Conservation (phyloP, 106 monocot genomes). For the Dendrobium catenatum region DNA sequence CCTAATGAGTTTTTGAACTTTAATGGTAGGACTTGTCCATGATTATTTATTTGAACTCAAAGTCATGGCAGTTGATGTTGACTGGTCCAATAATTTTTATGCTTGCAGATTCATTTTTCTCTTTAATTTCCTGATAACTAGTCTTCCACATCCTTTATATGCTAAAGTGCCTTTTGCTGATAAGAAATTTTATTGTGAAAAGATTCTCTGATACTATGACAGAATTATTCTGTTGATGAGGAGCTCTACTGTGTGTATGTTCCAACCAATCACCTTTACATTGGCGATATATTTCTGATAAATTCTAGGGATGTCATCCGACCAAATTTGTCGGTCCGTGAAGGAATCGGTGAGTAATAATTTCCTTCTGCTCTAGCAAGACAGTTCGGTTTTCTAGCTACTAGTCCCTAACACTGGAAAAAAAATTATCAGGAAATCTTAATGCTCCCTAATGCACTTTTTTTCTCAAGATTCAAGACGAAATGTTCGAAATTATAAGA, state of each 20-base stretch:
- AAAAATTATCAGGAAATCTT: too few species aligned
- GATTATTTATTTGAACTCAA: too few species aligned
- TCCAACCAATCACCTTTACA: constrained; percentile 82
- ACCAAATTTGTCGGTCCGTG: constrained; percentile 86
- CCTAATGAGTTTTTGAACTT: too few species aligned
- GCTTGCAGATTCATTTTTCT: not conserved
- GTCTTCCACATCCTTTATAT: not conserved
- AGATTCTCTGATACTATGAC: not conserved
- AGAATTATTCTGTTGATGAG: constrained; percentile 76
- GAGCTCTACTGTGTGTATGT: constrained; percentile 81
- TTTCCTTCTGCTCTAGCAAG: not conserved
- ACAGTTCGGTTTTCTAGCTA: not conserved
- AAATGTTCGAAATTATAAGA: too few species aligned
- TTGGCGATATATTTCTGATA: constrained; percentile 75
- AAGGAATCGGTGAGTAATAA: constrained; percentile 70
- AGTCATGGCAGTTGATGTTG: not conserved
- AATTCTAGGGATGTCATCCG: constrained; percentile 68
- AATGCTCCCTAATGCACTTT: too few species aligned
- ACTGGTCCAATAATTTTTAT: not conserved
- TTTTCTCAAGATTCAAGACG: too few species aligned
- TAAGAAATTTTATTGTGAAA: not conserved
- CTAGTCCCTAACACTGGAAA: too few species aligned
- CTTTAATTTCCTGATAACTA: not conserved
- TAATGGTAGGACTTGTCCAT: too few species aligned
- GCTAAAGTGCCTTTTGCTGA: not conserved